Evolutionary conservation across 345 rosid species (phyloP), one percentile per base, ranked within the genome.

Genomic region (Linum tenue): DNA sequence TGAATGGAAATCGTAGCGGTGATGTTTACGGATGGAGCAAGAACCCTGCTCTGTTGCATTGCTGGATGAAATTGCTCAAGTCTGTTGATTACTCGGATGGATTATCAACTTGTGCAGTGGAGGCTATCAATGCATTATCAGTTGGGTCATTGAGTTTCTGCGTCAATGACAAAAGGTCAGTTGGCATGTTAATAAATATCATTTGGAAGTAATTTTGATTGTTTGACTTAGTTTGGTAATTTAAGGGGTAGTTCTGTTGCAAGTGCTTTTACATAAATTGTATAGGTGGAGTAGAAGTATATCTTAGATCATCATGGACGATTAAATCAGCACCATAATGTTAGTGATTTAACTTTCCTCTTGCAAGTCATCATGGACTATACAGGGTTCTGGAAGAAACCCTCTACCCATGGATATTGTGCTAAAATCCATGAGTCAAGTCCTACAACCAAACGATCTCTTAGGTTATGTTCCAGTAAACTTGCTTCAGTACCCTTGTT

Each of bases 161-260:
- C 80, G 6, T 80, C 50, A 82, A 80, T 80, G 86, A 88, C 62
- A 82, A 85, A 85, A 83, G 92, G 99, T 90, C 65, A 84, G 85
- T 73, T 22, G 40, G 31, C 31, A 22, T 22, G 17, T 17, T 9
- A 48, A 7, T 5, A 9, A 48, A 48, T 48, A 48, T 15, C 53
- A 48, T 48, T 9, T 9, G 14, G 53, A 48, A 48, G 14, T 48
- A 48, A 22, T 22, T 22, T 22, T 22, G 31, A 22, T 22, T 22
- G 31, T 22, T 22, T 22, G 31, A 22, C 31, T 22, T 22, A 48
- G 14, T 48, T 48, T 48, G 14, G 53, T 48, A 48, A 10, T 48
- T 48, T 48, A 4, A 6, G 53, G 53, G 53, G 9, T 48, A 9
- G 14, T 48, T 48, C 3, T 48, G 15, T 6, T 48, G 53, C 7